Percentiles rank a stretch among this genome's conserved stretches.
phyloP scores from a whole-genome alignment of 148 eudicot genomes.

The Spergularia bocconei region DNA sequence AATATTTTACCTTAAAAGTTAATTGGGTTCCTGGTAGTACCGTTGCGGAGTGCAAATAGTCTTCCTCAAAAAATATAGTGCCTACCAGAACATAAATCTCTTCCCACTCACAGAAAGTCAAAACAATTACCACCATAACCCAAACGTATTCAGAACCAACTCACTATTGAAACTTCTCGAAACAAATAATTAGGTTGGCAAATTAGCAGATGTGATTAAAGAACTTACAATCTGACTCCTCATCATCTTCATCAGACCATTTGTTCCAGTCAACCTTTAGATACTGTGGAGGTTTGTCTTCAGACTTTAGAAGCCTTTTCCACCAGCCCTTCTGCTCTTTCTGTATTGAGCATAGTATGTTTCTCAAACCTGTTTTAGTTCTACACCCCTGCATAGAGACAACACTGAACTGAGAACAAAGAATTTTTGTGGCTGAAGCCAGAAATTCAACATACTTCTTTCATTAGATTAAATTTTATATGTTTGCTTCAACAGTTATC shows the following conservation, averaged over 20 bases:
- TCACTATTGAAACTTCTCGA: not conserved
- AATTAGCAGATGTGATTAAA: not conserved
- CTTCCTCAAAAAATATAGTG: too few relatives aligned
- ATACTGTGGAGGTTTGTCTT: constrained; percentile 78
- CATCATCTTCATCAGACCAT: constrained; percentile 90
- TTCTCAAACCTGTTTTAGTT: constrained; percentile 63
- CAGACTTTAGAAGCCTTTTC: constrained; percentile 70
- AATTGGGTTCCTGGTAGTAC: too few relatives aligned
- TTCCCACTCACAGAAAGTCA: too few relatives aligned
- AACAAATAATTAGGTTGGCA: not conserved
- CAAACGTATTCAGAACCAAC: not conserved
- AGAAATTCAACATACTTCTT: not conserved
- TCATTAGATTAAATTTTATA: too few relatives aligned
- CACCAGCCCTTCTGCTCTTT: constrained; percentile 87
- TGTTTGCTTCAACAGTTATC: not conserved
- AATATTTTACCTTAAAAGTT: too few relatives aligned
- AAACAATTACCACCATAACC: not conserved
- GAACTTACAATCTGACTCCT: constrained; percentile 68
- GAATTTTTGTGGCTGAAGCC: not conserved
- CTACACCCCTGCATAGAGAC: constrained; percentile 55
- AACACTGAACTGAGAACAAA: not conserved
- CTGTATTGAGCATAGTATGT: constrained; percentile 66
- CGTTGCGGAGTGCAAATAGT: too few relatives aligned
- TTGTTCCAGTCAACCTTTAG: constrained; percentile 91
- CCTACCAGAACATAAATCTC: too few relatives aligned